These are phyloP conservation scores for Pichia sp. DNA, from an alignment of 1,139 yeast genomes.

Conservation along the genomic window DNA sequence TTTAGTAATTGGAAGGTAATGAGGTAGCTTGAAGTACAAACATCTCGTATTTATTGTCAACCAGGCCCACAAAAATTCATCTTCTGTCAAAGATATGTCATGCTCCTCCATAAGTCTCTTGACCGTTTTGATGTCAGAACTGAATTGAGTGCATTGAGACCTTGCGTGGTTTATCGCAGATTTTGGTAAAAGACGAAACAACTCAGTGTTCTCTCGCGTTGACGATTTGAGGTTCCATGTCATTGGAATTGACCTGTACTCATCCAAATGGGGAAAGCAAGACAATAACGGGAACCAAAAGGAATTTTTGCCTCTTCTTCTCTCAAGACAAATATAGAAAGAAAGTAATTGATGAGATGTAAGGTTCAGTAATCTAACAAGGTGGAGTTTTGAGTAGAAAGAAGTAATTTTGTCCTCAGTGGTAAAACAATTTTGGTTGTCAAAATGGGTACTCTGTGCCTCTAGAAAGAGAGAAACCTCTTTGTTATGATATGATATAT, in stretches of 20 bases:
- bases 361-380: constrained; percentile 35
- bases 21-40: constrained; percentile 67
- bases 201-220: neutral
- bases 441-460: constrained; percentile 5
- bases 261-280: constrained; percentile 50
- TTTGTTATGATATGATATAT: constrained; percentile 28
- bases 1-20: constrained; percentile 29
- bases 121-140: constrained; percentile 38
- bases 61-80: constrained; percentile 65
- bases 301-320: constrained; percentile 37
- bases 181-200: constrained; percentile 40
- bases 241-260: constrained; percentile 56
- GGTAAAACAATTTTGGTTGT: neutral
- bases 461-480: constrained; percentile 14
- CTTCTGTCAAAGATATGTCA: constrained; percentile 14
- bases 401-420: constrained; percentile 10
- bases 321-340: constrained; percentile 48
- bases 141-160: constrained; percentile 39
- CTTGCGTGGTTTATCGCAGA: constrained; percentile 37
- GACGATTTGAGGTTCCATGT: constrained; percentile 33
- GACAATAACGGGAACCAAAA: constrained; percentile 65
- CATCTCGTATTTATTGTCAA: constrained; percentile 89
- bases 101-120: constrained; percentile 24
- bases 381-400: constrained; percentile 36
- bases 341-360: constrained; percentile 48